Evolutionary conservation across 495 filamentous ascomycete genomes (phyloP).

Genomic region (Collariella sp.): DNA sequence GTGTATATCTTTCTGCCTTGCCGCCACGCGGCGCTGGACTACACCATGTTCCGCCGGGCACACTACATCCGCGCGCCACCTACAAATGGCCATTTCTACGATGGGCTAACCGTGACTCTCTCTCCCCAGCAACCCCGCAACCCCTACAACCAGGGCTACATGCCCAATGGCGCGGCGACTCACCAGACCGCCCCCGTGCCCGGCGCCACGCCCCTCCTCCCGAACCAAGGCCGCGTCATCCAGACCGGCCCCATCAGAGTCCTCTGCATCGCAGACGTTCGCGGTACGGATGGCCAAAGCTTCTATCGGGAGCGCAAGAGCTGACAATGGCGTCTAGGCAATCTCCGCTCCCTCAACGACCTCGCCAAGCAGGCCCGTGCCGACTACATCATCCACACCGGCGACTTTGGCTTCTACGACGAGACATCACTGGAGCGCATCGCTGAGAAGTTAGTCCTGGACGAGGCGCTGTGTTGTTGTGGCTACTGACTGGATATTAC

Average conservation of each 20-base stretch:
- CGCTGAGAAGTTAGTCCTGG: constrained; percentile 84
- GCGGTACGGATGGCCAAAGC: constrained; percentile 54
- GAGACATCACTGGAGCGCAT: constrained; percentile 92
- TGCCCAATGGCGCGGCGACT: constrained; percentile 46
- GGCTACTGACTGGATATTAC: constrained; percentile 14
- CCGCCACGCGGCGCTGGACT: neutral
- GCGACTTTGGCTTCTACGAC: constrained; percentile 99
- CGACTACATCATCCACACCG: constrained; percentile 95
- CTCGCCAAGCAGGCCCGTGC: constrained; percentile 87
- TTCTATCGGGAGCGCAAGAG: neutral
- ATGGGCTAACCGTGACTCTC: neutral
- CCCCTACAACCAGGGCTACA: constrained; percentile 40
- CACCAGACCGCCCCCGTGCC: constrained; percentile 38
- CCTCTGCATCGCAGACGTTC: constrained; percentile 93
- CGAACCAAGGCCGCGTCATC: constrained; percentile 58
- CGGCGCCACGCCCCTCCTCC: constrained; percentile 47
- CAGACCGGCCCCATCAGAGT: constrained; percentile 79
- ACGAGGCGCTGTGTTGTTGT: neutral
- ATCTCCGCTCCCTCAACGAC: constrained; percentile 90
- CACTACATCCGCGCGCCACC: neutral
- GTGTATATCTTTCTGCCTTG: neutral
- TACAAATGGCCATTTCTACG: constrained; percentile 1
- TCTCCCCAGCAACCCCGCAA: constrained; percentile 31
- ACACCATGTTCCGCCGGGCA: neutral
- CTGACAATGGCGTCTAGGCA: constrained; percentile 48